Evolutionary conservation across 1,284 basidiomycete species (phyloP).

Genomic region (Ganoderma sinense): DNA sequence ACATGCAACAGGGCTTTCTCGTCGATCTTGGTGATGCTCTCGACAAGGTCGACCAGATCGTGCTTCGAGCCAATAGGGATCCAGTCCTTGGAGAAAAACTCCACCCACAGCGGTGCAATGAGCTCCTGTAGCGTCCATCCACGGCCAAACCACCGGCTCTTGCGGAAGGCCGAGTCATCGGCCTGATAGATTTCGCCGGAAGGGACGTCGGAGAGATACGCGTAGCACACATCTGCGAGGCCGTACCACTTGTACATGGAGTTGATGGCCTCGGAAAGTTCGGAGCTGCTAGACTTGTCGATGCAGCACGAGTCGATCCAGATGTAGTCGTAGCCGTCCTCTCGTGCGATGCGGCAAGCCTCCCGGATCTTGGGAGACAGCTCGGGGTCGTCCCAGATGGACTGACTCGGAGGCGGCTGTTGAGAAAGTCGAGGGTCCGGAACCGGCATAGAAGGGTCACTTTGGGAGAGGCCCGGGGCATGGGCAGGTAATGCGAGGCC

Average conservation of each 20-base stretch:
- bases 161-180: background rate
- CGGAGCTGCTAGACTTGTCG: too few relatives aligned
- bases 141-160: conserved; percentile 4
- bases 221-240: background rate
- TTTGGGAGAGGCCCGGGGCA: too few relatives aligned
- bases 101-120: conserved; percentile 1
- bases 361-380: background rate
- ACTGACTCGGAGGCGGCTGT: too few relatives aligned
- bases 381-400: background rate
- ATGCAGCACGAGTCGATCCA: too few relatives aligned
- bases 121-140: conserved; percentile 17
- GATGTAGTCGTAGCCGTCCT: too few relatives aligned
- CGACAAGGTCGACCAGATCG: background rate
- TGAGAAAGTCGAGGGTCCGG: background rate
- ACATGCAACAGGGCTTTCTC: background rate
- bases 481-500: background rate
- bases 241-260: too few relatives aligned
- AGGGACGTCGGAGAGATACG: background rate
- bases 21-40: conserved; percentile 8
- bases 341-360: background rate
- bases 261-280: too few relatives aligned
- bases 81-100: conserved; percentile 16
- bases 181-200: background rate
- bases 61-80: conserved; percentile 4
- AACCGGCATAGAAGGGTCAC: background rate